Base-by-base conservation (phyloP, 352 stramenopile species). In the Pythium chondricola region DNA sequence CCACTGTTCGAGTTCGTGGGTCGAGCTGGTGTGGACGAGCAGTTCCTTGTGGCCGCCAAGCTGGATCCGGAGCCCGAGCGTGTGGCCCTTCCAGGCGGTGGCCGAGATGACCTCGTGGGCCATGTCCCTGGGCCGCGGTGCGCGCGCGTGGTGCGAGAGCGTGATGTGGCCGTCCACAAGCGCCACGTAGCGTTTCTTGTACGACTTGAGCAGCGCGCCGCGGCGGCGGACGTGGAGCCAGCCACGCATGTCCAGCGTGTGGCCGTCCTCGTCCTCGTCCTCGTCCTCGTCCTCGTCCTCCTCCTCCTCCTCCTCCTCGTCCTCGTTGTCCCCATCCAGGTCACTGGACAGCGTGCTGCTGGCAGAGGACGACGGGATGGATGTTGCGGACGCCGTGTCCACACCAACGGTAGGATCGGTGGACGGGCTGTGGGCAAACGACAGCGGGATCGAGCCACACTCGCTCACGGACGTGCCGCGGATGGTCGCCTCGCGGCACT, bases 121-220 rank as follows among this genome's bases (percentile, higher is more conserved):
- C 43, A 73, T 78, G 48, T 77, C 65, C 30, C 71, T 56, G 9
- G 55, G 56, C 31, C 56, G 51, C 18, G 50, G 68, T 29, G 52
- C 56, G 27, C 73, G 68, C 16, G 43, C 50, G 16, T 62, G 61
- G 2, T 51, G 61, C 36, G 62, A 54, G 25, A 87, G 38, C 8
- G 51, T 65, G 38, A 87, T 18, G 37, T 71, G 67, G 42, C 75
- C 75, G 44, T 85, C 58, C 2, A 36, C 41, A 0, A 83, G 52
- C 50, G 54, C 65, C 48, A 85, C 45, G 37, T 64, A 85, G 26
- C 75, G 75, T 59, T 76, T 81, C 60, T 76, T 83, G 62, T 62
- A 85, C 11, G 58, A 40, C 8, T 52, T 64, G 7, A 85, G 21
- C 33, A 68, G 52, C 1, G 39, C 24, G 21, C 27, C 33, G 9